Evolutionary conservation across 345 rosid genomes (phyloP), one percentile per base, ranked within the genome.

Genomic region (Camelina sativa): DNA sequence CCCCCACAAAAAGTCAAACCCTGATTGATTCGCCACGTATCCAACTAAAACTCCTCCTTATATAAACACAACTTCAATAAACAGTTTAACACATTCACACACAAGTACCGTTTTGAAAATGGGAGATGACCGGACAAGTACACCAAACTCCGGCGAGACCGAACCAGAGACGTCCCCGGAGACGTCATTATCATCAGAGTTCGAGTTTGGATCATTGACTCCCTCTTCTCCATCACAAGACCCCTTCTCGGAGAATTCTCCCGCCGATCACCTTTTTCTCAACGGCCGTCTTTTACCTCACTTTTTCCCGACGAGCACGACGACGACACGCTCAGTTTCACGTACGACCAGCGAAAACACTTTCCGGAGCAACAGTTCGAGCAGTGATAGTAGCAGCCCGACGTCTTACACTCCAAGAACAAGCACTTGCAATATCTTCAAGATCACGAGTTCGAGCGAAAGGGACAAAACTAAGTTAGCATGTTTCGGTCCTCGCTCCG

Each of bases 241-340:
- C 48, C 82, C 82, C 0, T 71, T 59, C 76, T 79, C 71, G 23
- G 82, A 80, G 67, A 76, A 79, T 59, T 93, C 96, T 4, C 98
- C 96, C 1, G 98, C 98, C 2, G 98, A 93, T 72, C 93, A 84
- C 55, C 86, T 93, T 34, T 93, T 93, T 75, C 81, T 61, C 82
- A 91, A 93, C 61, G 98, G 97, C 65, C 87, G 86, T 64, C 82
- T 91, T 56, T 41, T 93, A 73, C 97, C 98, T 2, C 97, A 93
- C 65, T 50, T 76, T 7, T 93, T 91, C 60, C 98, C 97, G 3
- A 3, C 32, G 48, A 61, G 32, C 17, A 38, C 65, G 2, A 60
- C 30, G 1, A 53, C 56, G 13, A 72, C 75, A 11, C 83, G 85
- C 0, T 66, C 67, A 8, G 71, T 83, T 0, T 88, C 90, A 72